These are phyloP conservation scores for barrel medic (Medicago truncatula) DNA, from an alignment of 306 rosid species.

Conservation along the genomic window DNA sequence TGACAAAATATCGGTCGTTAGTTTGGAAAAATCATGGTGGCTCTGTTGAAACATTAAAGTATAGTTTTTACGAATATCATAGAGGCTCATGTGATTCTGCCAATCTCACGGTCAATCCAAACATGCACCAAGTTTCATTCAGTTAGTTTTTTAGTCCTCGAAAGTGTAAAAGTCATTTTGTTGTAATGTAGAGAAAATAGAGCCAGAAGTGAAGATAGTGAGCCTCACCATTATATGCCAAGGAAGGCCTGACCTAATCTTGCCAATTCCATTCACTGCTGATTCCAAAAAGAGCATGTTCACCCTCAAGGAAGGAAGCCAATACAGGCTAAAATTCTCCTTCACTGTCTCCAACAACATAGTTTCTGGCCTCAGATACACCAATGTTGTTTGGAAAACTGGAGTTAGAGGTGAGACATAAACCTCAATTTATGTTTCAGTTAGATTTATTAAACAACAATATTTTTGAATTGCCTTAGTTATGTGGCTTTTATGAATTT, in stretches of 20 bases:
- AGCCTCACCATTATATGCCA: slow-evolving; percentile 72
- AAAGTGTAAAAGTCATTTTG: background rate
- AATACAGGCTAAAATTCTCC: slow-evolving; percentile 64
- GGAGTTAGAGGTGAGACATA: slow-evolving; percentile 66
- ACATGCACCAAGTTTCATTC: too few species aligned
- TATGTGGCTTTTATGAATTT: slow-evolving; percentile 33
- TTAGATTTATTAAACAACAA: background rate
- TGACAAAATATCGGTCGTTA: too few species aligned
- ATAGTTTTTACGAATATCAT: too few species aligned
- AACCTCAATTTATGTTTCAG: slow-evolving; percentile 22
- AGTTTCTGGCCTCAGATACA: slow-evolving; percentile 86
- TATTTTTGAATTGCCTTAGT: slow-evolving; percentile 28
- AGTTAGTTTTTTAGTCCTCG: too few species aligned
- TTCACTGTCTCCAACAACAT: slow-evolving; percentile 71
- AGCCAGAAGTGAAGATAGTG: slow-evolving; percentile 78
- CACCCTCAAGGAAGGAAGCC: slow-evolving; percentile 71
- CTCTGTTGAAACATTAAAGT: too few species aligned
- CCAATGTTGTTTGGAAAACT: slow-evolving; percentile 79
- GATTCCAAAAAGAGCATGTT: slow-evolving; percentile 68
- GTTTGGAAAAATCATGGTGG: too few species aligned
- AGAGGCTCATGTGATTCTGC: too few species aligned
- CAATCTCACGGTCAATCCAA: too few species aligned
- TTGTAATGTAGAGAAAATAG: slow-evolving; percentile 67
- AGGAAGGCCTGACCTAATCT: slow-evolving; percentile 63
- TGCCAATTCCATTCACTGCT: slow-evolving; percentile 66